Conservation (phyloP, 768 basidiomycete species). For the Trametes maxima region DNA sequence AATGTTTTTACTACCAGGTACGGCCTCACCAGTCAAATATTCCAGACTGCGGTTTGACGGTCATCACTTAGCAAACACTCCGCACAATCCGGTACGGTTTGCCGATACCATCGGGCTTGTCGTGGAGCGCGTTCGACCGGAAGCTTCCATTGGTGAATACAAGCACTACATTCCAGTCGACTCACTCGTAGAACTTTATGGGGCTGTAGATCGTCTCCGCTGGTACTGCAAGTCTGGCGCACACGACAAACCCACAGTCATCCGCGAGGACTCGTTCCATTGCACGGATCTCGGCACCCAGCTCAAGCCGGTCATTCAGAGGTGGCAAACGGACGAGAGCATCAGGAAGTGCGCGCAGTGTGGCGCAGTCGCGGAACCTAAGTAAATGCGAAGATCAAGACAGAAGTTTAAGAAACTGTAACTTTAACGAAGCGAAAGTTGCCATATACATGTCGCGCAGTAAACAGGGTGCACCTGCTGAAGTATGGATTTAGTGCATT, state of each 20-base stretch:
- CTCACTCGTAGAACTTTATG: background rate
- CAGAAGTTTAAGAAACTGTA: background rate
- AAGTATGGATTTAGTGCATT: too few relatives aligned
- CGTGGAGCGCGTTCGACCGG: slow-evolving; percentile 82
- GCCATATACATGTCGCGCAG: background rate
- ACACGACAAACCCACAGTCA: slow-evolving; percentile 70
- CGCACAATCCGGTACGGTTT: slow-evolving; percentile 93
- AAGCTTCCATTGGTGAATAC: slow-evolving; percentile 68
- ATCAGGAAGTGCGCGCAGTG: slow-evolving; percentile 74
- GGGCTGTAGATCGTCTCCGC: slow-evolving; percentile 73
- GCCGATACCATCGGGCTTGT: slow-evolving; percentile 91
- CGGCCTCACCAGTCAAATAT: slow-evolving; percentile 17
- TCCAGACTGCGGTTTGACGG: background rate
- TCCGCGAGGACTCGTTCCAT: slow-evolving; percentile 84
- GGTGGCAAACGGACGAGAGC: slow-evolving; percentile 71
- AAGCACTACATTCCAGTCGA: background rate
- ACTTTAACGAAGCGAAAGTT: background rate
- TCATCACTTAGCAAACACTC: slow-evolving; percentile 74
- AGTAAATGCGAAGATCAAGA: slow-evolving; percentile 42
- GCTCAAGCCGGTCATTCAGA: slow-evolving; percentile 86
- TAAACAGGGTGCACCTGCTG: background rate
- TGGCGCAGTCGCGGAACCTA: slow-evolving; percentile 61
- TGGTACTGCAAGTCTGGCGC: slow-evolving; percentile 82
- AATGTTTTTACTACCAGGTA: slow-evolving; percentile 95
- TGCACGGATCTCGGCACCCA: slow-evolving; percentile 91